Conservation (phyloP, 1,284 basidiomycete species). For the Sporisorium exsertum region DNA sequence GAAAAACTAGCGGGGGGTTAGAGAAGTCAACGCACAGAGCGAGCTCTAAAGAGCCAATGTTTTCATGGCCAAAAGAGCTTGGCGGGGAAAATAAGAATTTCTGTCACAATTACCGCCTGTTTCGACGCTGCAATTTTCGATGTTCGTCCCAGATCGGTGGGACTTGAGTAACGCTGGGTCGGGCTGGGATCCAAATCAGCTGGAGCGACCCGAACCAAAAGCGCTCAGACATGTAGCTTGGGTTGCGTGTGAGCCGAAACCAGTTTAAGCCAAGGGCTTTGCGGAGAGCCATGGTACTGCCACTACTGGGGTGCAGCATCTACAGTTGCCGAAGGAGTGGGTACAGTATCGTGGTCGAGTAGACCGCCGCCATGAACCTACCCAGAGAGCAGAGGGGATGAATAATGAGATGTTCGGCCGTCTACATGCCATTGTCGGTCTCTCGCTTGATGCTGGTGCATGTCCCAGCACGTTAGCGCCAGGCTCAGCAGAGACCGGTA, state of each 20-base stretch:
- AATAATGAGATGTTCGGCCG: background rate
- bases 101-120: background rate
- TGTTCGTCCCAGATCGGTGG: background rate
- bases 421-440: background rate
- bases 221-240: background rate
- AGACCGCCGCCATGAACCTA: background rate
- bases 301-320: no score
- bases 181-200: background rate
- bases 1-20: no score
- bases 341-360: background rate
- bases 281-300: no score
- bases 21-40: no score
- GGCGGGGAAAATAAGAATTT: no score
- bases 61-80: no score
- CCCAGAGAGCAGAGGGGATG: no score
- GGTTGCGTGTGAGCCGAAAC: background rate
- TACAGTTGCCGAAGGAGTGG: no score
- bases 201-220: background rate
- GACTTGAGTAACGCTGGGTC: no score
- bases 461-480: background rate
- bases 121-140: background rate
- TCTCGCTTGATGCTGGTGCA: background rate
- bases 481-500: conserved; percentile 3
- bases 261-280: conserved; percentile 1
- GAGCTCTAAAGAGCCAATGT: no score